Evolutionary conservation across 129 eudicot species (phyloP).

Genomic region (Erigeron canadensis): DNA sequence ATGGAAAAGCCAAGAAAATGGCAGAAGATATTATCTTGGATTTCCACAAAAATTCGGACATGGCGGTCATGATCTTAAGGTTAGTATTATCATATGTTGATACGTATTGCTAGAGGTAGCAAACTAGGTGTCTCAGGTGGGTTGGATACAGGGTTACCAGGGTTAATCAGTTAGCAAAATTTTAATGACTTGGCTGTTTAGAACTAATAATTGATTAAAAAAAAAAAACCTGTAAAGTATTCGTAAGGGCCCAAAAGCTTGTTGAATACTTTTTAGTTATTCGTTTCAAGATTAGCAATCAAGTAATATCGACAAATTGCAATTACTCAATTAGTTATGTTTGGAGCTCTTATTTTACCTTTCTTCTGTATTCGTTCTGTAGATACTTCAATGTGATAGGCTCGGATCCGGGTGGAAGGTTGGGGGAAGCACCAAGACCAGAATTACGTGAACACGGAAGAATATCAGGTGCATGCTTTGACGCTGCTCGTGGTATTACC

Average conservation of each 20-base stretch:
- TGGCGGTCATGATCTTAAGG: conserved; percentile 70
- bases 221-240: neutral
- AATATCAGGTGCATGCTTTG: conserved; percentile 93
- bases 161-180: too few relatives aligned
- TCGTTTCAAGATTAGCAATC: conserved; percentile 1
- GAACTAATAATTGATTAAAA: too few relatives aligned
- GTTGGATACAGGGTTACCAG: neutral
- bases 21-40: conserved; percentile 69
- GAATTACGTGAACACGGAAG: conserved; percentile 92
- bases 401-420: conserved; percentile 90
- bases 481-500: conserved; percentile 88
- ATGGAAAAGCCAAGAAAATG: conserved; percentile 75
- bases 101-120: neutral
- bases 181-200: too few relatives aligned
- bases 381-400: conserved; percentile 97
- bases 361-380: conserved; percentile 8
- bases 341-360: conserved; percentile 13
- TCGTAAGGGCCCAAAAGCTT: neutral
- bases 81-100: conserved; percentile 10
- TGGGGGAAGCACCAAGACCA: conserved; percentile 94
- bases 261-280: neutral
- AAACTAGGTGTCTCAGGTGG: neutral
- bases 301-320: neutral
- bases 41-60: conserved; percentile 46
- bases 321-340: conserved; percentile 3